Evolutionary conservation across 2,329 filamentous ascomycete genomes (phyloP).

Genomic region (Paraphaeosphaeria sporulosa): DNA sequence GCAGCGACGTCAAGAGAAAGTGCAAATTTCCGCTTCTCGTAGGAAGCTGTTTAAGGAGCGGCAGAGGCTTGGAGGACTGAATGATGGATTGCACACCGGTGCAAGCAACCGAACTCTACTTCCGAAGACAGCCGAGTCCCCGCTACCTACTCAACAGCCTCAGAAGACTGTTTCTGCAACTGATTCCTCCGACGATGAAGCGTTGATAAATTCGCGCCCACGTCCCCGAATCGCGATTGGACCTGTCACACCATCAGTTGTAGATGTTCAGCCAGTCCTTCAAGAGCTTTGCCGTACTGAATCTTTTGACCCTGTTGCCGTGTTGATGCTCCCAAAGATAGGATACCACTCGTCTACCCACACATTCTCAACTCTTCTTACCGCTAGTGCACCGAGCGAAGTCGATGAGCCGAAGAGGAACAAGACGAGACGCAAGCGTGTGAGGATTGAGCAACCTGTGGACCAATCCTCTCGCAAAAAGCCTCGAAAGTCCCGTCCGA

Average conservation of each 20-base stretch:
- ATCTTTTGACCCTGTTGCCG: not conserved
- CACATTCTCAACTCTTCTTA: conserved; percentile 56
- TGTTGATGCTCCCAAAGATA: conserved; percentile 30
- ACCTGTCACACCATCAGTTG: not conserved
- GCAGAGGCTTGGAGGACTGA: conserved; percentile 2
- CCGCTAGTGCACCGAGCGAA: not conserved
- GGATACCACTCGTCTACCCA: conserved; percentile 51
- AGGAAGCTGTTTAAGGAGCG: not conserved
- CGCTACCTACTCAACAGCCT: not conserved
- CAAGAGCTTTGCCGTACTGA: not conserved
- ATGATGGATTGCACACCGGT: conserved; percentile 1
- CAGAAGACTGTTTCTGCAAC: not conserved
- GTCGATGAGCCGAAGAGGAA: not conserved
- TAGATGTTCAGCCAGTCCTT: not conserved
- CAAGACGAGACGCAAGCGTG: conserved; percentile 26
- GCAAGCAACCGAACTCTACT: not conserved
- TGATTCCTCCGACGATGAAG: conserved; percentile 3
- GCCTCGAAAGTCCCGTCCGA: conserved; percentile 19
- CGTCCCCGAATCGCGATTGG: not conserved
- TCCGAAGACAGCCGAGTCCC: not conserved
- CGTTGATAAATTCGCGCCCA: not conserved
- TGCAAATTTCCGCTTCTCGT: not conserved
- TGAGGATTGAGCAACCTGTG: conserved; percentile 24
- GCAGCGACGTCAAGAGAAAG: not conserved
- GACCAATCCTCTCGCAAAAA: conserved; percentile 24